Evolutionary conservation across 495 filamentous ascomycete species (phyloP).

Genomic region (Thozetella sp.): DNA sequence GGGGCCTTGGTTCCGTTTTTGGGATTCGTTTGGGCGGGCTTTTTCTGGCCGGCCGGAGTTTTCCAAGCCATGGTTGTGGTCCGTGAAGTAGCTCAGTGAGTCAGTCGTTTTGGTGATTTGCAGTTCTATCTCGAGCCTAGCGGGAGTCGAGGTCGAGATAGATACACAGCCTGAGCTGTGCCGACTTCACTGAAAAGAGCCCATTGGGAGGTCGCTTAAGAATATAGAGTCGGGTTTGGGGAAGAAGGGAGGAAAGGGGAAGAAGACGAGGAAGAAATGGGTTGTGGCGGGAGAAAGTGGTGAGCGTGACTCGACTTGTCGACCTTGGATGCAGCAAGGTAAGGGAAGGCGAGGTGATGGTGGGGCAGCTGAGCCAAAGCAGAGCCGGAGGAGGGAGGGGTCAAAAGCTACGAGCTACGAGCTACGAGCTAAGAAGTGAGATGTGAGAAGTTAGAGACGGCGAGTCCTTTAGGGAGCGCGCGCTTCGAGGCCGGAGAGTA

Average conservation of each 20-base stretch:
- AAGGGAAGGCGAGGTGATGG: too few species aligned
- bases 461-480: too few species aligned
- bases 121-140: conserved; percentile 6
- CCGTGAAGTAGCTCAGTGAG: not conserved
- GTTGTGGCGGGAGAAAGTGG: not conserved
- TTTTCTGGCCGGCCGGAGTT: conserved; percentile 36
- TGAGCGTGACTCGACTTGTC: not conserved
- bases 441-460: too few species aligned
- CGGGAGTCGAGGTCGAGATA: not conserved
- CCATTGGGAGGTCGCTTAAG: conserved; percentile 19
- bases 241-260: not conserved
- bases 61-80: conserved; percentile 43
- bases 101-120: conserved; percentile 4
- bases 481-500: too few species aligned
- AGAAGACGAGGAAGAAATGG: not conserved
- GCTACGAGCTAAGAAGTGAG: too few species aligned
- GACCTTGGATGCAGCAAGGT: too few species aligned
- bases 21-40: conserved; percentile 28
- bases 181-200: conserved; percentile 23
- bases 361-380: too few species aligned
- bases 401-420: too few species aligned
- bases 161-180: conserved; percentile 29
- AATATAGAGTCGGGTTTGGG: conserved; percentile 1
- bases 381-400: too few species aligned
- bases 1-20: conserved; percentile 26